Evolutionary conservation across 2,329 filamentous ascomycete species (phyloP).

Genomic region (Mariannaea elegans): DNA sequence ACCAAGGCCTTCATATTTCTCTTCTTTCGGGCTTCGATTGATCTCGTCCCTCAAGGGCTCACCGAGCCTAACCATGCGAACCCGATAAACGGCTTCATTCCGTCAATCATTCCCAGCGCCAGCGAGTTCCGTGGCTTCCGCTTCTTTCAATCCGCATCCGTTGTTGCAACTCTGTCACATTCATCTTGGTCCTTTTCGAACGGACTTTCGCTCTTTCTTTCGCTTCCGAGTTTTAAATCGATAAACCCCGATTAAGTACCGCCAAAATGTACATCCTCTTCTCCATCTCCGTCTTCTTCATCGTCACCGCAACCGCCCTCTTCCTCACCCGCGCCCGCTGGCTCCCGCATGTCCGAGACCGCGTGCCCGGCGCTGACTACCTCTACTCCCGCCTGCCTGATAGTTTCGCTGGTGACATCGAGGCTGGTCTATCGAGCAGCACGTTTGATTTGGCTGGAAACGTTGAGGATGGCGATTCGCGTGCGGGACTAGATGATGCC

Average conservation of each 20-base stretch:
- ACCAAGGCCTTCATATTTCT: background rate
- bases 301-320: slow-evolving; percentile 77
- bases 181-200: background rate
- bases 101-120: background rate
- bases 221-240: background rate
- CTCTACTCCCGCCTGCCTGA: slow-evolving; percentile 81
- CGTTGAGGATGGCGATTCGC: slow-evolving; percentile 78
- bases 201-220: background rate
- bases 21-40: background rate
- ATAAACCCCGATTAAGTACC: background rate
- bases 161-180: background rate
- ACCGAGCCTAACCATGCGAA: slow-evolving; percentile 11
- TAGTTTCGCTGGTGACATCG: slow-evolving; percentile 84
- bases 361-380: slow-evolving; percentile 64
- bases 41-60: background rate
- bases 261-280: slow-evolving; percentile 84
- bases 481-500: slow-evolving; percentile 81
- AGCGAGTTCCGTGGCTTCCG: slow-evolving; percentile 21
- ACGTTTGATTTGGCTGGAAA: slow-evolving; percentile 88
- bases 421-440: slow-evolving; percentile 83
- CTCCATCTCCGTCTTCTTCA: slow-evolving; percentile 74
- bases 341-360: slow-evolving; percentile 73
- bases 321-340: slow-evolving; percentile 84
- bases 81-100: slow-evolving; percentile 1
- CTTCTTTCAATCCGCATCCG: background rate